Conservation (phyloP, 345 rosid genomes). For the Microthlaspi erraticum region DNA sequence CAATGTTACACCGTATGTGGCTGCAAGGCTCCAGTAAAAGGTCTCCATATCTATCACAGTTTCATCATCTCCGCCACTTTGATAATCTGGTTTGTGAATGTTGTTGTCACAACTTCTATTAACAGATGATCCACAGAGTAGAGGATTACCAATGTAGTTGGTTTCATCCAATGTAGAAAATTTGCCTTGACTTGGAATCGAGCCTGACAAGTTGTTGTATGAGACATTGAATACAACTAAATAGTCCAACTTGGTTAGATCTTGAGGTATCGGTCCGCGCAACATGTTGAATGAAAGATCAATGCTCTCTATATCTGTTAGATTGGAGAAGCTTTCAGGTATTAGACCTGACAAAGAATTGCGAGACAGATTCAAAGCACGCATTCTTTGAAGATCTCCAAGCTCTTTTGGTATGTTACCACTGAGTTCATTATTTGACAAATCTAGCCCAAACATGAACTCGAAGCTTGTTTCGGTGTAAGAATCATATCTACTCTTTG, state of each 20-base stretch:
- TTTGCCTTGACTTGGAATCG: constrained; percentile 27
- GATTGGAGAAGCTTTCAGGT: too few species aligned
- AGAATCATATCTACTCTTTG: too few species aligned
- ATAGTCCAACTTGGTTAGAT: constrained; percentile 22
- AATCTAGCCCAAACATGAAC: too few species aligned
- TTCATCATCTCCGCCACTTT: too few species aligned
- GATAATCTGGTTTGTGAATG: background rate
- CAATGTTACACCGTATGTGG: background rate
- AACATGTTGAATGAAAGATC: constrained; percentile 47
- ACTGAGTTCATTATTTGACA: too few species aligned
- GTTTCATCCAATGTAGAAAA: constrained; percentile 31
- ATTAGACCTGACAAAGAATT: too few species aligned
- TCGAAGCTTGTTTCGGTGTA: too few species aligned
- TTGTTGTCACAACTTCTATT: background rate
- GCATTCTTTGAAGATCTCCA: too few species aligned
- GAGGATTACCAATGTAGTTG: constrained; percentile 39
- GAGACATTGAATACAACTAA: constrained; percentile 43
- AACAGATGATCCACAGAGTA: constrained; percentile 37
- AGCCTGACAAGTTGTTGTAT: constrained; percentile 48
- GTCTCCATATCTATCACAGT: background rate
- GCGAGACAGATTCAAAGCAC: too few species aligned
- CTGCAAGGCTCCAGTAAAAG: constrained; percentile 26
- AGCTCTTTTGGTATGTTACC: too few species aligned
- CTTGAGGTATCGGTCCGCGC: constrained; percentile 33
- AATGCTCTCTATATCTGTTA: constrained; percentile 45